Conservation (phyloP, 441 rosid genomes). For the Cnidoscolus chayamansa region DNA sequence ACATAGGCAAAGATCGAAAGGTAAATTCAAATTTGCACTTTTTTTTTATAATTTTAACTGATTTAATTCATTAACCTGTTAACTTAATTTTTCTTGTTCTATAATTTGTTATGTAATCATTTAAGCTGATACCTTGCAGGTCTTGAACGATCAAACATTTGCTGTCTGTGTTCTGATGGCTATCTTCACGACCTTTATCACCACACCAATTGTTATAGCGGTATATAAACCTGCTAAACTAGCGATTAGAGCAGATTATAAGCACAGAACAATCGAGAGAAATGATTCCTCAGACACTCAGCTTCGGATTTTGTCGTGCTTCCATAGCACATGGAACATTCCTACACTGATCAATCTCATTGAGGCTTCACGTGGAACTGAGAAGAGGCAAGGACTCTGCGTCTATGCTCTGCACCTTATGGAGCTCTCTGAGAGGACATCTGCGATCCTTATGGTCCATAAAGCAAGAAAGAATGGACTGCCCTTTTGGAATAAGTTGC, state of each 20-base stretch:
- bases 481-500: conserved; percentile 70
- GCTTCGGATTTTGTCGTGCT: conserved; percentile 54
- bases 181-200: conserved; percentile 79
- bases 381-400: conserved; percentile 47
- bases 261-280: conserved; percentile 48
- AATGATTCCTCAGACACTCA: conserved; percentile 37
- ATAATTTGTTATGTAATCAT: background rate
- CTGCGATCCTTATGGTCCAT: conserved; percentile 86
- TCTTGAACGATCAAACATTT: conserved; percentile 79
- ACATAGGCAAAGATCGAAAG: conserved; percentile 87
- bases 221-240: conserved; percentile 74
- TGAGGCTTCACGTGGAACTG: conserved; percentile 70
- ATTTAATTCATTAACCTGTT: background rate
- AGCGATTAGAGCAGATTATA: conserved; percentile 36
- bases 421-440: conserved; percentile 82
- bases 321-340: conserved; percentile 47
- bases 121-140: conserved; percentile 27
- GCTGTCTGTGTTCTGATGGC: conserved; percentile 89
- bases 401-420: conserved; percentile 78
- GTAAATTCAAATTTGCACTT: conserved; percentile 2
- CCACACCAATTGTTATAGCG: conserved; percentile 74
- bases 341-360: conserved; percentile 65
- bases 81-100: background rate
- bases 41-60: background rate
- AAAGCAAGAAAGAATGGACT: conserved; percentile 79